Evolutionary conservation across 805 yeast species (phyloP).

Genomic region (Candida sphagnicola): DNA sequence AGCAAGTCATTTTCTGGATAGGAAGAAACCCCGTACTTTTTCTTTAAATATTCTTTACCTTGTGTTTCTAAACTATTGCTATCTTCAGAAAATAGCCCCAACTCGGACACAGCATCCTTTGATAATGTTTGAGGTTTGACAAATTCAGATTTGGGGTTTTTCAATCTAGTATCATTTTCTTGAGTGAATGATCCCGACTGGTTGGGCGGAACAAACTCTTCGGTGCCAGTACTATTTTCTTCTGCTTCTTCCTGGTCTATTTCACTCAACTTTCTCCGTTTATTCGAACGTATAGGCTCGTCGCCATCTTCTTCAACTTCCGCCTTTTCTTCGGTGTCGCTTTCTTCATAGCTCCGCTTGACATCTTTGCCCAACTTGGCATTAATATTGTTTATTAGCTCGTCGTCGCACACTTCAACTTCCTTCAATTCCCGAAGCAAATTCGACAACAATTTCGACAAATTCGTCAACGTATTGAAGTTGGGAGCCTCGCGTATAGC

Average conservation of each 20-base stretch:
- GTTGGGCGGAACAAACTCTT: slow-evolving; percentile 38
- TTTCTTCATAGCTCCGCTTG: slow-evolving; percentile 2
- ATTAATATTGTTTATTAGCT: slow-evolving; percentile 18
- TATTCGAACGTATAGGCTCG: slow-evolving; percentile 4
- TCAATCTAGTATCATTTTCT: slow-evolving; percentile 55
- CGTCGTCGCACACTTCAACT: slow-evolving; percentile 28
- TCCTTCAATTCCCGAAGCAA: slow-evolving; percentile 35
- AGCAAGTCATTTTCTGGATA: slow-evolving; percentile 77
- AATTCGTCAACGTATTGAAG: slow-evolving; percentile 41
- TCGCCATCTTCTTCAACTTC: slow-evolving; percentile 5
- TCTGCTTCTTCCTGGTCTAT: slow-evolving; percentile 5
- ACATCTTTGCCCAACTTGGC: slow-evolving; percentile 8
- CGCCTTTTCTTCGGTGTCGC: slow-evolving; percentile 3
- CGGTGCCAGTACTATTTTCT: slow-evolving; percentile 5
- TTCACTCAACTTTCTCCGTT: slow-evolving; percentile 4
- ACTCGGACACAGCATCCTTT: slow-evolving; percentile 51
- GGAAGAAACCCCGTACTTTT: slow-evolving; percentile 83
- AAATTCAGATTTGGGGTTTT: slow-evolving; percentile 73
- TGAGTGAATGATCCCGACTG: slow-evolving; percentile 42
- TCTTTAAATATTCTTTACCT: slow-evolving; percentile 71
- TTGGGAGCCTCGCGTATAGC: slow-evolving; percentile 38
- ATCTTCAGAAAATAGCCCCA: slow-evolving; percentile 64
- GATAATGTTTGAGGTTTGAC: slow-evolving; percentile 69
- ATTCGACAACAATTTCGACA: slow-evolving; percentile 40
- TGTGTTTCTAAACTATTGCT: slow-evolving; percentile 55